A percentile compares a stretch with the other conserved stretches of the same genome.
Conservation (phyloP, 2,329 filamentous ascomycete species). For the Chrysoporthe deuterocubensis region DNA sequence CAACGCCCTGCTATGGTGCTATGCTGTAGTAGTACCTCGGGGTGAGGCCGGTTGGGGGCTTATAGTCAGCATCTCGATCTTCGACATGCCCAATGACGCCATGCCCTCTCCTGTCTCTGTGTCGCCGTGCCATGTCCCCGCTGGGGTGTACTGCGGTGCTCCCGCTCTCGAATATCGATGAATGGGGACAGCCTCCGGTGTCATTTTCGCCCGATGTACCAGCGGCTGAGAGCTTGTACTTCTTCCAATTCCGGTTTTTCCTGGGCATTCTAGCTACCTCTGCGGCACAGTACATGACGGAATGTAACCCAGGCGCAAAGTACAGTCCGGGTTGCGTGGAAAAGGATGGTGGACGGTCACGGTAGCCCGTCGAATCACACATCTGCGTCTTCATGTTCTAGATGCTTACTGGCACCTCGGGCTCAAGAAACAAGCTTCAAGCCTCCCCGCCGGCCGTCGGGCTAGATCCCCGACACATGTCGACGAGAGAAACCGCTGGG, state of each 20-base stretch:
- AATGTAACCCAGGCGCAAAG: neutral
- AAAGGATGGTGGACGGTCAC: no score
- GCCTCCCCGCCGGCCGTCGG: neutral
- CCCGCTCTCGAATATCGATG: neutral
- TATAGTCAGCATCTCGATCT: constrained; percentile 5
- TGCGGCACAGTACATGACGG: neutral
- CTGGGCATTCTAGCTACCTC: neutral
- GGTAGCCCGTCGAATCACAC: neutral
- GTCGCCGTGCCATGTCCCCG: neutral
- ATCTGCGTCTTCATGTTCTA: neutral
- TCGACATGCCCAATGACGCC: constrained; percentile 9
- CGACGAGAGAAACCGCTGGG: neutral
- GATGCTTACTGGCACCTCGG: neutral
- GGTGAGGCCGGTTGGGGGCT: neutral
- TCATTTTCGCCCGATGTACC: neutral
- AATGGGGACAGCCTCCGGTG: constrained; percentile 3
- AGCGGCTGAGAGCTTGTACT: neutral
- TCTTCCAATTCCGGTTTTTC: neutral
- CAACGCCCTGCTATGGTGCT: neutral
- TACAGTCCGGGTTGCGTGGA: neutral
- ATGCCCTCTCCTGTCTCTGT: neutral
- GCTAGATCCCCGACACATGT: neutral
- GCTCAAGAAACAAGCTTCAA: constrained; percentile 14
- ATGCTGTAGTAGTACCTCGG: neutral
- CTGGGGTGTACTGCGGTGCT: neutral